Conservation (phyloP, 169 alveolate species). For the Besnoitia besnoiti region DNA sequence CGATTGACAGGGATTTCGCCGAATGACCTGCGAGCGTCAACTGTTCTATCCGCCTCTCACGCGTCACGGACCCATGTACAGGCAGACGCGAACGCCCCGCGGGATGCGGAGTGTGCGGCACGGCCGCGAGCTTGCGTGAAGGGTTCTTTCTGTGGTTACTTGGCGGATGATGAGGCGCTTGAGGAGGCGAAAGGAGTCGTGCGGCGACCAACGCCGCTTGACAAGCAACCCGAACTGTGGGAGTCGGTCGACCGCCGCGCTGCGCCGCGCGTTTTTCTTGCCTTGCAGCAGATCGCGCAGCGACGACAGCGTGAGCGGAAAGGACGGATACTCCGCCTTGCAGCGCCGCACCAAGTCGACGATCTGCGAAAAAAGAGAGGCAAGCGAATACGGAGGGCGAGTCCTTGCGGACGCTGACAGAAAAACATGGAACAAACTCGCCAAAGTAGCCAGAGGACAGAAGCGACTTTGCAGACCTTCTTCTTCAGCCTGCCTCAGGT, state of each 20-base stretch:
- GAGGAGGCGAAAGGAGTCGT: conserved; percentile 29
- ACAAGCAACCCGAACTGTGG: conserved; percentile 49
- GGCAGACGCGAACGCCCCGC: no score
- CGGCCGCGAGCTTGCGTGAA: no score
- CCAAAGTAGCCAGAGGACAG: no score
- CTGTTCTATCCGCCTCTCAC: no score
- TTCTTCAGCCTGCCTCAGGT: no score
- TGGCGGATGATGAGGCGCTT: conserved; percentile 57
- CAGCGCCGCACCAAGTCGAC: conserved; percentile 29
- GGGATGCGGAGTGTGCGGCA: no score
- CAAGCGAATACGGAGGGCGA: not conserved
- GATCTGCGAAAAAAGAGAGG: not conserved
- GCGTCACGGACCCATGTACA: no score
- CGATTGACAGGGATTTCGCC: no score
- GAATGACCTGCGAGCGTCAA: no score
- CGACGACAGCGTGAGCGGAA: conserved; percentile 45
- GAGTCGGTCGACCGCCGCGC: not conserved
- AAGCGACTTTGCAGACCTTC: no score
- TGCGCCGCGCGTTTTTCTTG: conserved; percentile 27
- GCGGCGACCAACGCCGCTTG: conserved; percentile 21
- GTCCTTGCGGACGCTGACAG: not conserved
- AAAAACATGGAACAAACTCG: not conserved
- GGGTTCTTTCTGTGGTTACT: conserved; percentile 8
- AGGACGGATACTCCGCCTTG: not conserved
- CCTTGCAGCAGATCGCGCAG: conserved; percentile 58